Base-by-base conservation (phyloP, 805 yeast species). In the Zygosaccharomyces rouxii region DNA sequence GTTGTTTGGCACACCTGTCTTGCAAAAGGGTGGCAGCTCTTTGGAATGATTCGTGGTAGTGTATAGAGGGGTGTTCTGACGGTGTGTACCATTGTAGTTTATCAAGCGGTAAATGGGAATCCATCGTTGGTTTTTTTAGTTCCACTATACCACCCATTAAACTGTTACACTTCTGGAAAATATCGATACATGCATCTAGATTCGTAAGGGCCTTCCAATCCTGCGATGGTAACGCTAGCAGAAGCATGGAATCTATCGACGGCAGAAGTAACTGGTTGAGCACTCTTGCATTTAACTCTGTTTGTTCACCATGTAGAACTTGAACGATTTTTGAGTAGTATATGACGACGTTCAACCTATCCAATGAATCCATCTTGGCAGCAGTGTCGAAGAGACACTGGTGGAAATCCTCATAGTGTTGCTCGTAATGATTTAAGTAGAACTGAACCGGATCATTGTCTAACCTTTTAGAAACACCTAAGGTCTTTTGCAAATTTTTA, bases 401-500 rank as follows among this genome's bases (percentile, higher is more conserved):
- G 38, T 65, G 67, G 50, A 64, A 63, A 46, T 66, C 70, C 38
- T 64, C 69, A 42, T 58, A 58, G 44, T 65, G 67, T 16, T 63
- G 60, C 14, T 49, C 53, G 44, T 61, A 64, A 33, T 60, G 52
- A 19, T 46, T 50, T 25, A 63, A 41, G 48, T 64, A 65, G 46
- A 66, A 66, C 29, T 60, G 61, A 3, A 65, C 50, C 1, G 67
- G 67, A 25, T 60, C 67, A 23, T 41, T 41, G 83, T 67, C 38
- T 79, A 79, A 49, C 82, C 90, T 38, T 25, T 47, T 51, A 3
- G 48, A 21, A 11, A 43, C 41, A 38, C 52, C 51, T 9, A 64
- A 37, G 4, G 64, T 62, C 53, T 96, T 90, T 38, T 80, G 82
- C 37, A 92, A 69, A 5, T 74, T 65, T 55, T 81, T 76, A 47